Evolutionary conservation across 2,329 filamentous ascomycete genomes (phyloP).

Genomic region (Hypoxylon sp.): DNA sequence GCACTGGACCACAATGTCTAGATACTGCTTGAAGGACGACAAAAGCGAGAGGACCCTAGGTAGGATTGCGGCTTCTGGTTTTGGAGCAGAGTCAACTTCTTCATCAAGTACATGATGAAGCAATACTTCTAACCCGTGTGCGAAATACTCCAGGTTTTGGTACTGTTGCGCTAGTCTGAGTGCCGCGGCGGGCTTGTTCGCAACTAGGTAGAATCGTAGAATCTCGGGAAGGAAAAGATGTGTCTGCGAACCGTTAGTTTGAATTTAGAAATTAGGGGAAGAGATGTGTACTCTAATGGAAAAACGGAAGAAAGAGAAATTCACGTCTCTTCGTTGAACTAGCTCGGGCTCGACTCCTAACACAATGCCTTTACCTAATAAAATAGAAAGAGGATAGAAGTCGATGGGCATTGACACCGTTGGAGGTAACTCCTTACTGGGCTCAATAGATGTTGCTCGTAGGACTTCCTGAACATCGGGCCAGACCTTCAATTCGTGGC

Average conservation of each 20-base stretch:
- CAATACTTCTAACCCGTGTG: constrained; percentile 91
- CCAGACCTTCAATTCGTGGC: constrained; percentile 87
- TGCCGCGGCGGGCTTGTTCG: constrained; percentile 82
- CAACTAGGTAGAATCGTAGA: constrained; percentile 80
- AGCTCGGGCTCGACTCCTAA: constrained; percentile 92
- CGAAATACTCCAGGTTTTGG: constrained; percentile 87
- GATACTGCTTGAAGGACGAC: constrained; percentile 83
- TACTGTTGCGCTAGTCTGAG: constrained; percentile 87
- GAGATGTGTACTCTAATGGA: constrained; percentile 80
- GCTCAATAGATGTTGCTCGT: constrained; percentile 73
- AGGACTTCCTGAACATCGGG: constrained; percentile 88
- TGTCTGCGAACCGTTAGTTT: constrained; percentile 66
- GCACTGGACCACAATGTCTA: constrained; percentile 96
- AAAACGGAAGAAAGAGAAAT: constrained; percentile 90
- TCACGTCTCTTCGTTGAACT: constrained; percentile 91
- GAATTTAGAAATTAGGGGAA: neutral
- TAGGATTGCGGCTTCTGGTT: constrained; percentile 72
- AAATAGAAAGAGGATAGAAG: constrained; percentile 91
- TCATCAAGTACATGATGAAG: constrained; percentile 94
- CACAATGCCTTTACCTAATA: constrained; percentile 90
- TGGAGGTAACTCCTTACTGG: constrained; percentile 75
- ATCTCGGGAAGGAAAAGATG: constrained; percentile 93
- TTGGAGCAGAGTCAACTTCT: constrained; percentile 80
- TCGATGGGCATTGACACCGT: constrained; percentile 86
- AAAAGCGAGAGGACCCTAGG: constrained; percentile 72